These are phyloP conservation scores for Cytospora mali DNA, from an alignment of 2,329 filamentous ascomycete species.

Conservation along the genomic window DNA sequence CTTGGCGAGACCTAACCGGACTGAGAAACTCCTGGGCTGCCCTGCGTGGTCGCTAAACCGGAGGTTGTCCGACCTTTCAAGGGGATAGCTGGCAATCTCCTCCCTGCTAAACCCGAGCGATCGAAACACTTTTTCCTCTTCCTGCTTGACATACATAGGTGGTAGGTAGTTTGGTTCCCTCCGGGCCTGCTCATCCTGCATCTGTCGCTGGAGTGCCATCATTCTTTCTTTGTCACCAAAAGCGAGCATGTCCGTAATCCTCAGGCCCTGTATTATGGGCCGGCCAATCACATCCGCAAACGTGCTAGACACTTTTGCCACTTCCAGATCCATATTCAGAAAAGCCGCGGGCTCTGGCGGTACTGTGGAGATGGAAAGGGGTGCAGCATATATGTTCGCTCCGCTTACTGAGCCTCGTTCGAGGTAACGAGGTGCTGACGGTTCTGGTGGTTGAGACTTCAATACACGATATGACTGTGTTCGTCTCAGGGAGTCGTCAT, in stretches of 20 bases:
- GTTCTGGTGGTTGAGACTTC: slow-evolving; percentile 56
- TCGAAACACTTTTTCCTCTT: slow-evolving; percentile 58
- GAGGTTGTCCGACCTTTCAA: slow-evolving; percentile 58
- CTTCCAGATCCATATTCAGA: slow-evolving; percentile 59
- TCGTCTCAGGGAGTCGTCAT: slow-evolving; percentile 50
- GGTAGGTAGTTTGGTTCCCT: slow-evolving; percentile 66
- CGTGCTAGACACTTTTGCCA: slow-evolving; percentile 57
- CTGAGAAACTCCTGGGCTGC: slow-evolving; percentile 51
- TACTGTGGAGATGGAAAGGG: slow-evolving; percentile 45
- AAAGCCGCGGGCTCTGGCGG: slow-evolving; percentile 58
- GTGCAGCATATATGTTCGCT: slow-evolving; percentile 51
- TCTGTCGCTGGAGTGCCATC: slow-evolving; percentile 50
- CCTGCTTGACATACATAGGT: slow-evolving; percentile 60
- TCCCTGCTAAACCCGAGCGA: slow-evolving; percentile 56
- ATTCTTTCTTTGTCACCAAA: slow-evolving; percentile 57
- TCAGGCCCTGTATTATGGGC: slow-evolving; percentile 49
- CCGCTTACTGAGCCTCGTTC: slow-evolving; percentile 55
- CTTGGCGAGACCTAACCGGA: slow-evolving; percentile 61
- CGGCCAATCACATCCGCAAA: slow-evolving; percentile 60
- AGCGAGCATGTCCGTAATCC: slow-evolving; percentile 57
- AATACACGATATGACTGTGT: slow-evolving; percentile 55
- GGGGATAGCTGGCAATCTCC: slow-evolving; percentile 53
- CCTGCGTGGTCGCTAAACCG: slow-evolving; percentile 57
- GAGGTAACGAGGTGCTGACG: slow-evolving; percentile 51
- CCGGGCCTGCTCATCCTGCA: slow-evolving; percentile 60